Conservation (phyloP, 2,329 filamentous ascomycete species). For the Exserohilum rostratum region DNA sequence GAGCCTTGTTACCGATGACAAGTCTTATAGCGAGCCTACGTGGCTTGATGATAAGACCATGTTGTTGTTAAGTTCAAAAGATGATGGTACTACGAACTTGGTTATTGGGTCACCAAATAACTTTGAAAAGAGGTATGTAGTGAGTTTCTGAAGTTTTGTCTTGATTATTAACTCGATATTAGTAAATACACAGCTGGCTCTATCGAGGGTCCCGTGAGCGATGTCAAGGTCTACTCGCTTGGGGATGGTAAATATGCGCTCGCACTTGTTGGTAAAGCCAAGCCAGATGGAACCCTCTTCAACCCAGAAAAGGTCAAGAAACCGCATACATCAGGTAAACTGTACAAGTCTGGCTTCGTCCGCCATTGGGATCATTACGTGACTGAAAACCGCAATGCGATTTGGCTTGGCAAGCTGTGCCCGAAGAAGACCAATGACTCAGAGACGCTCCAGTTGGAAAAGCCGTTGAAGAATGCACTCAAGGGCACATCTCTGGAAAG, state of each 20-base stretch:
- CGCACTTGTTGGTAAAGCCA: conserved; percentile 65
- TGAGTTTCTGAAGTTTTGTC: background rate
- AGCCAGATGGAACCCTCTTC: conserved; percentile 71
- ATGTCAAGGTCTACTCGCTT: conserved; percentile 55
- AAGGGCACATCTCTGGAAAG: conserved; percentile 64
- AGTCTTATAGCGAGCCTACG: conserved; percentile 70
- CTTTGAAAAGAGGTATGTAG: conserved; percentile 41
- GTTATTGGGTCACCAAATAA: conserved; percentile 41
- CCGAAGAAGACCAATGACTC: conserved; percentile 22
- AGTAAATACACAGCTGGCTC: conserved; percentile 51
- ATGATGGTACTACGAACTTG: conserved; percentile 50
- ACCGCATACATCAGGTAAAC: conserved; percentile 67
- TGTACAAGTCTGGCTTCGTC: conserved; percentile 78
- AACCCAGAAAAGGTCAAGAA: conserved; percentile 67
- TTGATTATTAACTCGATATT: conserved; percentile 3
- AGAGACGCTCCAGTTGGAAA: background rate
- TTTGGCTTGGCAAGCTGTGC: conserved; percentile 72
- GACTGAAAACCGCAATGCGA: conserved; percentile 69
- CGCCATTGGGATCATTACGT: conserved; percentile 84
- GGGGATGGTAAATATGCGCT: conserved; percentile 50
- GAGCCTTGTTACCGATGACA: conserved; percentile 68
- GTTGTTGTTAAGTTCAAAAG: conserved; percentile 58
- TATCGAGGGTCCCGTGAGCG: conserved; percentile 55
- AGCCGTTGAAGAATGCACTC: conserved; percentile 67
- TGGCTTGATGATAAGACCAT: conserved; percentile 77